Percentiles rank a stretch among this genome's conserved stretches.
Evolutionary conservation across 1,284 basidiomycete genomes (phyloP).

Genomic region (Lentinula novae-zelandiae): DNA sequence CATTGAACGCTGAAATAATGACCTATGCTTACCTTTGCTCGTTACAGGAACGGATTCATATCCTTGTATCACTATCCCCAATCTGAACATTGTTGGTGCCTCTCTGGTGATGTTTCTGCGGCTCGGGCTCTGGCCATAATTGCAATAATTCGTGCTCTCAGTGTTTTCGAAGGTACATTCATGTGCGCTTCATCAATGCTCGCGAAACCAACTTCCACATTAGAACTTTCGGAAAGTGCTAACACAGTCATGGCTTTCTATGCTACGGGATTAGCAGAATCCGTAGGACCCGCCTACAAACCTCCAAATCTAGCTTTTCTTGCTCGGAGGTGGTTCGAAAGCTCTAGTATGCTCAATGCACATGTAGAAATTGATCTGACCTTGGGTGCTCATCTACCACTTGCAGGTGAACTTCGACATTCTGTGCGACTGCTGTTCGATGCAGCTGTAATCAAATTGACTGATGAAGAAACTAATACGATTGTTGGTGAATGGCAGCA

Average conservation of each 20-base stretch:
- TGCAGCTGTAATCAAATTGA: constrained; percentile 60
- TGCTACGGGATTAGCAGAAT: constrained; percentile 58
- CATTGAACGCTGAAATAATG: constrained; percentile 12
- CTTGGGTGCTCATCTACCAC: constrained; percentile 9
- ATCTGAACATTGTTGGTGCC: constrained; percentile 53
- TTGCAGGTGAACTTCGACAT: constrained; percentile 67
- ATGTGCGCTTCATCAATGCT: not conserved
- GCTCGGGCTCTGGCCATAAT: constrained; percentile 65
- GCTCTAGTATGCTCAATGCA: constrained; percentile 48
- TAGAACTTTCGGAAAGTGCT: constrained; percentile 64
- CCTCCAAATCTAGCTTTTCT: constrained; percentile 71
- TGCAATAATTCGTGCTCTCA: constrained; percentile 64
- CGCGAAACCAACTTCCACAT: not conserved
- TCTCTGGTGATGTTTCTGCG: constrained; percentile 70
- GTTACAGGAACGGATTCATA: constrained; percentile 31
- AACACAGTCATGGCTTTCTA: constrained; percentile 78
- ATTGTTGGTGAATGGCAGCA: constrained; percentile 70
- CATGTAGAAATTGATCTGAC: not conserved
- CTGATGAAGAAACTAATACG: constrained; percentile 60
- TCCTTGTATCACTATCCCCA: constrained; percentile 39
- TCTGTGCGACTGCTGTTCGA: constrained; percentile 77
- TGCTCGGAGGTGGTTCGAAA: constrained; percentile 72
- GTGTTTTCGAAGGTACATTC: constrained; percentile 63
- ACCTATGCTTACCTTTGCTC: not conserved
- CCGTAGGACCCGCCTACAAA: constrained; percentile 55